phyloP scores from a whole-genome alignment of 768 basidiomycete genomes.

The Russula abietina region DNA sequence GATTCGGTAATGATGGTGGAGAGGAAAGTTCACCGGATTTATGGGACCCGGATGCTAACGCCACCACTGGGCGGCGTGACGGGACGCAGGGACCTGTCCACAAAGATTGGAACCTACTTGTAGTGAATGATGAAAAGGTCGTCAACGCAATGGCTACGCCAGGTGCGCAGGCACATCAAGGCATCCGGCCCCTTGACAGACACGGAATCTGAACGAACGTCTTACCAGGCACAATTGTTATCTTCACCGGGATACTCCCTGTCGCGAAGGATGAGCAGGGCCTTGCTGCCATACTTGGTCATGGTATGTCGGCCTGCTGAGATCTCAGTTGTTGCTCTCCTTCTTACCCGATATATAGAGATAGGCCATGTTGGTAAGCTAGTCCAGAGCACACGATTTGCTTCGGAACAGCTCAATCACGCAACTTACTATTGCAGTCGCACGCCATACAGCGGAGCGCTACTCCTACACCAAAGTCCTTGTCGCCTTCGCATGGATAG shows the following conservation, averaged over 20 bases:
- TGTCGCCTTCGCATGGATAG: slow-evolving; percentile 36
- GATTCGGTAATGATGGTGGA: not conserved
- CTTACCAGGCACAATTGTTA: slow-evolving; percentile 62
- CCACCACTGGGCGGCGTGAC: not conserved
- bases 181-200: not conserved
- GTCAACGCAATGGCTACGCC: slow-evolving; percentile 77
- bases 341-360: slow-evolving; percentile 40
- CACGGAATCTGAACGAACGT: not conserved
- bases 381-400: slow-evolving; percentile 2
- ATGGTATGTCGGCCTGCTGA: slow-evolving; percentile 45
- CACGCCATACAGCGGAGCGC: slow-evolving; percentile 49
- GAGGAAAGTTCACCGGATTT: slow-evolving; percentile 1
- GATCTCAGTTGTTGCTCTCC: not conserved
- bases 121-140: slow-evolving; percentile 63
- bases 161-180: slow-evolving; percentile 37
- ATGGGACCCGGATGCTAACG: slow-evolving; percentile 29
- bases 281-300: slow-evolving; percentile 76
- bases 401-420: slow-evolving; percentile 22
- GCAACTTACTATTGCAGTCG: slow-evolving; percentile 35
- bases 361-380: slow-evolving; percentile 68
- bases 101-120: slow-evolving; percentile 62
- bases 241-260: slow-evolving; percentile 86
- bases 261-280: slow-evolving; percentile 73
- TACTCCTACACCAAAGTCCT: slow-evolving; percentile 41
- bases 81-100: not conserved